A percentile compares a stretch with the other conserved stretches of the same genome.
phyloP scores from a whole-genome alignment of 129 eudicot genomes.

The Flaveria ramosissima region DNA sequence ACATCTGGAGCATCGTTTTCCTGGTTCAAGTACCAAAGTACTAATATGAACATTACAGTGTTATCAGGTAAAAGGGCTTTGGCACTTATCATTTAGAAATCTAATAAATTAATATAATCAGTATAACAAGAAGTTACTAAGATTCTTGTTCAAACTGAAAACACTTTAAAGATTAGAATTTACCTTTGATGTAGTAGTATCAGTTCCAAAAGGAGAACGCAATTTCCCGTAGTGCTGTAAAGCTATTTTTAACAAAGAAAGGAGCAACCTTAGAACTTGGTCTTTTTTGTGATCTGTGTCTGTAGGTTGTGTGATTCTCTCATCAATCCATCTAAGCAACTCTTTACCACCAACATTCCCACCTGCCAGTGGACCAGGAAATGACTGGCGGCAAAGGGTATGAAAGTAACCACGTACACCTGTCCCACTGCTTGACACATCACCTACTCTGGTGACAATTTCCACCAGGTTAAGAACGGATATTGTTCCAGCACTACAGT shows the following conservation, averaged over 20 bases:
- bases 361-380: conserved; percentile 87
- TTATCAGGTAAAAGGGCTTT: not conserved
- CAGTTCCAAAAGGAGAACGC: conserved; percentile 91
- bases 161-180: not conserved
- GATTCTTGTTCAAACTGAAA: conserved; percentile 2
- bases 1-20: conserved; percentile 78
- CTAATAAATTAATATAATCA: not conserved
- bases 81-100: conserved; percentile 4
- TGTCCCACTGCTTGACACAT: conserved; percentile 42
- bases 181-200: conserved; percentile 67
- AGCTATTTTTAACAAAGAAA: conserved; percentile 82
- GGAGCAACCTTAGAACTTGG: conserved; percentile 65
- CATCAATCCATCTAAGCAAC: conserved; percentile 88
- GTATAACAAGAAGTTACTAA: not conserved
- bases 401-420: conserved; percentile 57
- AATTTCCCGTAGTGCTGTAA: conserved; percentile 90
- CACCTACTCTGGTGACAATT: conserved; percentile 48
- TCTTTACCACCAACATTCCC: conserved; percentile 81
- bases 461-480: conserved; percentile 76
- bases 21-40: conserved; percentile 41
- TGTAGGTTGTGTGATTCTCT: conserved; percentile 63
- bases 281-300: conserved; percentile 50
- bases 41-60: conserved; percentile 21
- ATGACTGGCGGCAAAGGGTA: conserved; percentile 70
- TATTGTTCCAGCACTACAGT: conserved; percentile 48